Percentiles rank a stretch among this genome's conserved stretches.
Conservation (phyloP, 1,284 basidiomycete genomes). For the Fomitiporia mediterranea region DNA sequence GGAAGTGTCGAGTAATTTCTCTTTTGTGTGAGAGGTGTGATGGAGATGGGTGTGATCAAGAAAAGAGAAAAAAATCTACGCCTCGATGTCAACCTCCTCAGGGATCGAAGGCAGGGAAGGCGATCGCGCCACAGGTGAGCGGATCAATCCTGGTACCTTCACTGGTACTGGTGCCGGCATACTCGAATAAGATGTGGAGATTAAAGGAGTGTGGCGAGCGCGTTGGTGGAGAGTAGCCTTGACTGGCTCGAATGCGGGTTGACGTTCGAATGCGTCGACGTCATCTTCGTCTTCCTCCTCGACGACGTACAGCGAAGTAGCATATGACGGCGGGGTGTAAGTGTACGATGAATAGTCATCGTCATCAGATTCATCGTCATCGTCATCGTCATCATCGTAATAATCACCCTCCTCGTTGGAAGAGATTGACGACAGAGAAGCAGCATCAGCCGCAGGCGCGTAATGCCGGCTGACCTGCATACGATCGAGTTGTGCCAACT, state of each 20-base stretch:
- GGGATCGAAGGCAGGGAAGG: conserved; percentile 7
- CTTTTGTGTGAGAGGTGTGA: background rate
- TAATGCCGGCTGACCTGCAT: background rate
- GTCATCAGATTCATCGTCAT: background rate
- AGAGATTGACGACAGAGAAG: background rate
- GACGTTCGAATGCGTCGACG: background rate
- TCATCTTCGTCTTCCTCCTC: conserved; percentile 12
- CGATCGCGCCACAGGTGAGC: background rate
- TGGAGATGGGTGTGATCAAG: background rate
- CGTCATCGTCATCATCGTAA: conserved; percentile 1
- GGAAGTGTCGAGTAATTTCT: background rate
- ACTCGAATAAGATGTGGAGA: background rate
- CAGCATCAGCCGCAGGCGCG: background rate
- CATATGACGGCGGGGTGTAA: background rate
- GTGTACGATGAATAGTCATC: background rate
- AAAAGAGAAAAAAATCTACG: background rate
- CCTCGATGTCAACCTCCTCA: background rate
- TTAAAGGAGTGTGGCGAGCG: background rate
- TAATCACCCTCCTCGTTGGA: conserved; percentile 5
- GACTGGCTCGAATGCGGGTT: background rate
- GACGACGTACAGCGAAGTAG: conserved; percentile 4
- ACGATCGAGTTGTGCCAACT: conserved; percentile 9
- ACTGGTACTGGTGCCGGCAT: background rate
- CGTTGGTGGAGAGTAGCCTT: background rate
- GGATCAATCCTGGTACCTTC: background rate